These are phyloP conservation scores for Lotmaria passim DNA, from an alignment of 208 protist genomes.

Conservation along the genomic window DNA sequence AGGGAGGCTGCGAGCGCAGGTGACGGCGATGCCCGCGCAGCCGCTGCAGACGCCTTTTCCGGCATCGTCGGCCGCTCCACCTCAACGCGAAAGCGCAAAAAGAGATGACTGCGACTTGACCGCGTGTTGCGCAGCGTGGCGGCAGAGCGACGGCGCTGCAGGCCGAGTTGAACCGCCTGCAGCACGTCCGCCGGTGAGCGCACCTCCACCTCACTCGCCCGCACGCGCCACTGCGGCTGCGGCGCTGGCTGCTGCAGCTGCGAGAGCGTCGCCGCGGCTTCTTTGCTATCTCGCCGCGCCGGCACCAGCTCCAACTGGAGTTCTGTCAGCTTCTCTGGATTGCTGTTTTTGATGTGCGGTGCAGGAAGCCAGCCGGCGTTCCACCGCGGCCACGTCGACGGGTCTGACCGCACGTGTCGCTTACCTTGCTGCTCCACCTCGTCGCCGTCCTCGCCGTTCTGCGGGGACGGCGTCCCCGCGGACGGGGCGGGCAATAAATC, in stretches of 20 bases:
- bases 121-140: constrained; percentile 25
- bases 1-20: too few species aligned
- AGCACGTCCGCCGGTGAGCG: constrained; percentile 25
- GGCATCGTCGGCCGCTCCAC: constrained; percentile 22
- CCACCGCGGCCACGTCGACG: constrained; percentile 28
- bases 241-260: constrained; percentile 12
- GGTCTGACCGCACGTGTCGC: constrained; percentile 3
- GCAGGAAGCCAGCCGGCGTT: constrained; percentile 29
- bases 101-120: constrained; percentile 43
- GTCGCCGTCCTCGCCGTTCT: neutral
- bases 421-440: neutral
- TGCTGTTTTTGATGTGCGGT: constrained; percentile 34
- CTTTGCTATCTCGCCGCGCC: constrained; percentile 3
- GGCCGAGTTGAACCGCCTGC: constrained; percentile 29
- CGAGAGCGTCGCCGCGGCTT: constrained; percentile 11
- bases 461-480: neutral
- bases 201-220: constrained; percentile 33
- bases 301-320: constrained; percentile 35
- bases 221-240: constrained; percentile 32
- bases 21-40: constrained; percentile 1
- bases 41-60: constrained; percentile 20
- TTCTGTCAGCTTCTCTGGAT: constrained; percentile 31
- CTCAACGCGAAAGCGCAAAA: constrained; percentile 35
- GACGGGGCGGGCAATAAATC: constrained; percentile 37
- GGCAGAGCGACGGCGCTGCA: constrained; percentile 30